Evolutionary conservation across 257 asterid genomes (phyloP), one percentile per base, ranked within the genome.

Genomic region (Handroanthus guayacan): DNA sequence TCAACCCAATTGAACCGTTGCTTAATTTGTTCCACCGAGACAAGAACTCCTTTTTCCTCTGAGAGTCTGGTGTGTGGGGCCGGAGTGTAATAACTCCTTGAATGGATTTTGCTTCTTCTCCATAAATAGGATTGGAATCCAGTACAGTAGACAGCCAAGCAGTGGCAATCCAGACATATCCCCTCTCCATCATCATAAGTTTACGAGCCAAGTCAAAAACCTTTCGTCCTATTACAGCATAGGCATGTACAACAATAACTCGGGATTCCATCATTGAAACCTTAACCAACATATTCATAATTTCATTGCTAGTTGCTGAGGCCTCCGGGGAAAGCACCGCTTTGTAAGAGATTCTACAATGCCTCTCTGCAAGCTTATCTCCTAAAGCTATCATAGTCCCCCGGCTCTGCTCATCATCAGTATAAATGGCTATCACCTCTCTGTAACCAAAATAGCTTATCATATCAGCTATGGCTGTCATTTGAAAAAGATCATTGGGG

Each of bases 81-180:
- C 97, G 90, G 25, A 94, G 79, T 0, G 92, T 71, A 67, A 94
- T 83, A 55, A 84, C 92, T 12, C 97, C 98, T 81, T 86, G 95
- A 45, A 92, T 71, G 52, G 93, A 75, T 62, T 67, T 80, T 18
- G 81, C 75, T 31, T 25, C 48, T 39, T 82, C 69, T 9, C 55
- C 71, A 55, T 88, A 51, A 75, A 75, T 39, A 11, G 82, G 80
- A 5, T 61, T 61, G 31, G 97, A 86, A 76, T 94, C 98, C 47
- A 94, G 68, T 5, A 82, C 87, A 16, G 92, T 84, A 10, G 98
- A 90, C 62, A 94, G 84, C 98, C 97, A 94, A 78, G 87, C 20
- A 12, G 97, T 87, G 48, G 96, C 91, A 67, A 94, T 85, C 98
- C 97, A 94, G 39, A 91, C 97, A 64, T 90, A 91, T 14, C 89